Percentiles rank a stretch among this genome's conserved stretches.
phyloP scores from a whole-genome alignment of 257 asterid genomes.

The Lantana camara region DNA sequence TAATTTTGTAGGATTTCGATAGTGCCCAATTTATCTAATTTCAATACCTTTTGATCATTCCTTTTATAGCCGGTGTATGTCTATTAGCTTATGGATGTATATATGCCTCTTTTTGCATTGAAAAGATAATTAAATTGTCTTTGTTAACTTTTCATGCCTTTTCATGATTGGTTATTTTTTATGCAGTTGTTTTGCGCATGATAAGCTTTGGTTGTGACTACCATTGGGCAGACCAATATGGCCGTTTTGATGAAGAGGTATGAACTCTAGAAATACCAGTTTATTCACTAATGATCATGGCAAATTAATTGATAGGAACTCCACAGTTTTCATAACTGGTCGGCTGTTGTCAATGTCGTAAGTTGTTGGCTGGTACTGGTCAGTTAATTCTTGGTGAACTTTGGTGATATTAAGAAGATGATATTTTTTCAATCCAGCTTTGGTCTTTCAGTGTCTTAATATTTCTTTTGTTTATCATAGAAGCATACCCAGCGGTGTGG shows the following conservation, averaged over 20 bases:
- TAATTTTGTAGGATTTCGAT: slow-evolving; percentile 18
- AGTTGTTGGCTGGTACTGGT: slow-evolving; percentile 1
- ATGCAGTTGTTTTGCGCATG: slow-evolving; percentile 94
- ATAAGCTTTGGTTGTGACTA: slow-evolving; percentile 95
- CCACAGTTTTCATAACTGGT: slow-evolving; percentile 1
- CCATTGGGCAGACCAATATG: slow-evolving; percentile 70
- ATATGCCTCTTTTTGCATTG: slow-evolving; percentile 13
- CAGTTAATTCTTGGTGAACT: slow-evolving; percentile 1
- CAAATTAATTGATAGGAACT: slow-evolving; percentile 19
- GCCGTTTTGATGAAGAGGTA: slow-evolving; percentile 76
- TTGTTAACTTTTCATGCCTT: neutral
- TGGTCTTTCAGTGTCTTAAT: slow-evolving; percentile 17
- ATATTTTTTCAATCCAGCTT: neutral
- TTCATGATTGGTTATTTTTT: slow-evolving; percentile 24
- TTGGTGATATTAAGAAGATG: slow-evolving; percentile 12
- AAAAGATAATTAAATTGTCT: slow-evolving; percentile 18
- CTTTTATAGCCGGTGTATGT: neutral
- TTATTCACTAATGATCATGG: neutral
- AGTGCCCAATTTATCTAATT: slow-evolving; percentile 15
- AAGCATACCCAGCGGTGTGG: slow-evolving; percentile 79
- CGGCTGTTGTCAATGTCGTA: slow-evolving; percentile 8
- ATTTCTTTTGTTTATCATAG: slow-evolving; percentile 43
- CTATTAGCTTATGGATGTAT: no score
- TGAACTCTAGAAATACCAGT: slow-evolving; percentile 20
- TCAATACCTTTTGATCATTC: slow-evolving; percentile 10